These are phyloP conservation scores for Alternaria brassicae DNA, from an alignment of 2,329 filamentous ascomycete genomes.

Conservation along the genomic window DNA sequence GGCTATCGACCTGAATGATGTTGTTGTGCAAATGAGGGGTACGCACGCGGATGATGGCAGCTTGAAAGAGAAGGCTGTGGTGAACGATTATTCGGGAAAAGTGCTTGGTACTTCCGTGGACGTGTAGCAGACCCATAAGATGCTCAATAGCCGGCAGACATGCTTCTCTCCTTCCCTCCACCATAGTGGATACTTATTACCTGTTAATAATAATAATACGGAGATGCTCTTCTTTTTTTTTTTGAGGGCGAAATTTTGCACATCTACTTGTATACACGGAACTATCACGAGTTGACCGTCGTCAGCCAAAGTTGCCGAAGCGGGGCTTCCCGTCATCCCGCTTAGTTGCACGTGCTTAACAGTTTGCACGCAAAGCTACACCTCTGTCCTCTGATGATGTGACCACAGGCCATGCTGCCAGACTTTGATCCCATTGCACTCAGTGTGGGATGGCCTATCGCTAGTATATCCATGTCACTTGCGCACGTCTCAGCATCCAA, in stretches of 20 bases:
- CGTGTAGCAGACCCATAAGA: not conserved
- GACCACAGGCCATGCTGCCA: constrained; percentile 15
- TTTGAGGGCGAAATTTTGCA: not conserved
- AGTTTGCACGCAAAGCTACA: not conserved
- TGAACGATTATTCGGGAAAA: constrained; percentile 10
- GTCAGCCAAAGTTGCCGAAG: not conserved
- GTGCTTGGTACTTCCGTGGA: constrained; percentile 4
- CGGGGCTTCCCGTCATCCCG: constrained; percentile 1
- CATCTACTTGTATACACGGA: not conserved
- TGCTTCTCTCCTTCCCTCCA: not conserved
- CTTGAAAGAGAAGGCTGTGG: constrained; percentile 13
- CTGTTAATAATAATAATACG: not conserved
- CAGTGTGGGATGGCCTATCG: constrained; percentile 1
- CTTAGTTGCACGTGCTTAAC: not conserved
- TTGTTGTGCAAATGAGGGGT: constrained; percentile 5
- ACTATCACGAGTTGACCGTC: not conserved
- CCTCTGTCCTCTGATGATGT: no score
- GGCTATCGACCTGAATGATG: not conserved
- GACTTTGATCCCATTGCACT: constrained; percentile 1
- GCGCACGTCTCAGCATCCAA: constrained; percentile 3
- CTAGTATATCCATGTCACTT: constrained; percentile 23
- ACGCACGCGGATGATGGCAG: not conserved
- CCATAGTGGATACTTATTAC: not conserved
- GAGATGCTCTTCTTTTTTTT: not conserved
- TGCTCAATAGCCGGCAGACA: not conserved